A percentile compares a stretch with the other conserved stretches of the same genome.
Evolutionary conservation across 2,329 filamentous ascomycete genomes (phyloP).

Genomic region (Ophiostoma novo-ulmi): DNA sequence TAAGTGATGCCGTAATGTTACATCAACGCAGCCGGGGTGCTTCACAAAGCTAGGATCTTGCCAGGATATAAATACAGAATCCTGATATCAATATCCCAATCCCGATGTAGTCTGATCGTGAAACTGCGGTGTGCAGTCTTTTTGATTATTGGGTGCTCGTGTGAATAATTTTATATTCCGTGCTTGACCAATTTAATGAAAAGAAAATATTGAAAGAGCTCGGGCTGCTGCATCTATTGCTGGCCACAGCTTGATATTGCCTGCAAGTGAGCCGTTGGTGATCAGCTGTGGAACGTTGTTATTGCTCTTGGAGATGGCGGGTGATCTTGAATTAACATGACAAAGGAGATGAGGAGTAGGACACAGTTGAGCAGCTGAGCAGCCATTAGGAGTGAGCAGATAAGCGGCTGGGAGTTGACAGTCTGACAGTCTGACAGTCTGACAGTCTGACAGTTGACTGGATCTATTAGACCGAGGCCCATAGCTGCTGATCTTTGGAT

Average conservation of each 20-base stretch:
- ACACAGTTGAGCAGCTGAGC: neutral
- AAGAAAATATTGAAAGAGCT: neutral
- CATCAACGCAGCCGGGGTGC: neutral
- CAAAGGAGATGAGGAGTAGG: neutral
- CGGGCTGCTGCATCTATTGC: slow-evolving; percentile 1
- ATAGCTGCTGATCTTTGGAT: neutral
- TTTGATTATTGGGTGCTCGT: neutral
- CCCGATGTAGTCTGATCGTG: slow-evolving; percentile 1
- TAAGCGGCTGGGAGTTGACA: neutral
- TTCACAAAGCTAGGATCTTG: neutral
- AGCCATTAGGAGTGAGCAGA: no score
- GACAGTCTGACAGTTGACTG: neutral
- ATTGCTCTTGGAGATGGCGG: neutral
- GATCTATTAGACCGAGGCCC: neutral
- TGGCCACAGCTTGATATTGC: neutral
- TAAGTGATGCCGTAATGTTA: slow-evolving; percentile 11
- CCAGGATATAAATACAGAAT: neutral
- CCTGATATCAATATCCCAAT: neutral
- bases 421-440: no score
- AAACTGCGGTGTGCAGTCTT: neutral
- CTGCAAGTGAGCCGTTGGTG: neutral
- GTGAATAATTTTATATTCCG: neutral
- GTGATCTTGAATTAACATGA: neutral
- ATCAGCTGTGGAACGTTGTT: neutral
- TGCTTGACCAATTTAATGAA: neutral